Conservation (phyloP, 225 moss, liverwort and hornwort species). For the Pleurozium schreberi region DNA sequence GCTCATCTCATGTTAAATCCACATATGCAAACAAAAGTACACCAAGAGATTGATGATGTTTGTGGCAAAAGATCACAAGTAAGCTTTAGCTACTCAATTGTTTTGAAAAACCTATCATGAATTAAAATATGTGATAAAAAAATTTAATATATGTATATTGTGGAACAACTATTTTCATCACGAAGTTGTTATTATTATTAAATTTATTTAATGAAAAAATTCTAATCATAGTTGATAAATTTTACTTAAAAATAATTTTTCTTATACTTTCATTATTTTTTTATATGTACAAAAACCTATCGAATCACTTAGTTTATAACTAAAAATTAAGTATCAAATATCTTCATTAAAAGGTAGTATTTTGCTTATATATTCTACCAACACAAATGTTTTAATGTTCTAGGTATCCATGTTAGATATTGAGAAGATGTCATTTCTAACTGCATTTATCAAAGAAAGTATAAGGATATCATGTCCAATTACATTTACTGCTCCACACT, state of each 20-base stretch:
- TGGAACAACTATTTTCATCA: not conserved
- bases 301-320: no score
- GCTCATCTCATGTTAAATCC: slow-evolving; percentile 23
- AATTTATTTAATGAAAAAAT: not conserved
- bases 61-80: slow-evolving; percentile 2
- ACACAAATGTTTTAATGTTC: not conserved
- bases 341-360: no score
- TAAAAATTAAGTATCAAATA: not conserved
- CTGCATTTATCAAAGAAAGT: slow-evolving; percentile 25
- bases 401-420: slow-evolving; percentile 6
- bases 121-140: not conserved
- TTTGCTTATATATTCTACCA: not conserved
- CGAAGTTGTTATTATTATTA: not conserved
- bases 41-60: slow-evolving; percentile 15
- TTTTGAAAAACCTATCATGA: not conserved
- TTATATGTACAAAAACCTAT: not conserved
- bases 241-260: no score
- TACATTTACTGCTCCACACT: slow-evolving; percentile 14
- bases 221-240: not conserved
- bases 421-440: not conserved
- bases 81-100: not conserved
- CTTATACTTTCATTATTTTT: not conserved
- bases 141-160: no score
- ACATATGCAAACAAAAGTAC: slow-evolving; percentile 9
- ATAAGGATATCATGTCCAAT: slow-evolving; percentile 13